Conservation (phyloP, 257 asterid species). For the Solanum peruvianum region DNA sequence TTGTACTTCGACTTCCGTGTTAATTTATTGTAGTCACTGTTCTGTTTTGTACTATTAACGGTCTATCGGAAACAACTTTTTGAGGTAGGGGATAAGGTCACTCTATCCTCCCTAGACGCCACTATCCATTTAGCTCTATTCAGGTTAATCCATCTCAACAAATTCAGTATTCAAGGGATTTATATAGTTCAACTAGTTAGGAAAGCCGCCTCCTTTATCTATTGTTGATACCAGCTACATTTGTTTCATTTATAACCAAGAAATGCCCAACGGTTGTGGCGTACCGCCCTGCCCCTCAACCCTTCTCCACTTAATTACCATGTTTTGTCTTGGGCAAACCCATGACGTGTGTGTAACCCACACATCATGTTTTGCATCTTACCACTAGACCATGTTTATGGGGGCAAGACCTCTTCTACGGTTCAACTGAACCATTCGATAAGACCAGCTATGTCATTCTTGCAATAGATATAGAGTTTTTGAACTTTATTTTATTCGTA, state of each 20-base stretch:
- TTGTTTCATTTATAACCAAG: background rate
- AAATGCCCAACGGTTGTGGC: background rate
- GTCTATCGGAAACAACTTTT: background rate
- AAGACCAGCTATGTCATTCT: background rate
- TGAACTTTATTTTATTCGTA: background rate
- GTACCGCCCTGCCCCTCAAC: background rate
- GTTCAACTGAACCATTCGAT: background rate
- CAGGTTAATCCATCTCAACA: background rate
- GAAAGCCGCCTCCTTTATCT: background rate
- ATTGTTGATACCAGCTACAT: background rate
- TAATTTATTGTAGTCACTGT: background rate
- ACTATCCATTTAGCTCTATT: background rate
- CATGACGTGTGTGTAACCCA: background rate
- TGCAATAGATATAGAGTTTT: background rate
- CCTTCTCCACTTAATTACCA: background rate
- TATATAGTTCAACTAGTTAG: background rate
- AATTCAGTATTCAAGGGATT: background rate
- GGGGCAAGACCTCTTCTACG: background rate
- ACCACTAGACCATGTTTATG: background rate
- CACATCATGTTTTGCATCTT: background rate
- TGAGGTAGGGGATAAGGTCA: background rate
- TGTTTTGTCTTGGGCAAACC: background rate
- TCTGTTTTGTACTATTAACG: background rate
- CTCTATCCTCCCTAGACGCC: background rate
- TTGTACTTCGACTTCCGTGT: background rate